These are phyloP conservation scores for Physcomitrellopsis africana DNA, from an alignment of 225 moss, liverwort and hornwort genomes.

Conservation along the genomic window DNA sequence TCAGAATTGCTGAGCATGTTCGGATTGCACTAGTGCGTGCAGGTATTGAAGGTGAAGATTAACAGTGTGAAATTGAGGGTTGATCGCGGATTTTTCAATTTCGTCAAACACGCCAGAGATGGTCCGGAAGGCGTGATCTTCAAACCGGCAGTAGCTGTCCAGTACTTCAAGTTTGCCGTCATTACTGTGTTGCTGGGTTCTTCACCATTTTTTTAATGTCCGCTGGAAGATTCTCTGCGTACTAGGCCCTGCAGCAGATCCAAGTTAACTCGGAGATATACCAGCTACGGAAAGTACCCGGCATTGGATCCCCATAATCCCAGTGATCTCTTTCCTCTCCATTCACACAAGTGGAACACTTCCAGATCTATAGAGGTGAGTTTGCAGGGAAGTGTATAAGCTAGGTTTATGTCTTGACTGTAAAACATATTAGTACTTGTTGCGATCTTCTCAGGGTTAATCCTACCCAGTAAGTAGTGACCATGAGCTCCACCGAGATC, in stretches of 20 bases:
- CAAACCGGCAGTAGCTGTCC: constrained; percentile 19
- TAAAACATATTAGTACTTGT: not conserved
- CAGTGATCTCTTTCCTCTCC: constrained; percentile 16
- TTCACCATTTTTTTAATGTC: constrained; percentile 45
- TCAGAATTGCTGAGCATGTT: not conserved
- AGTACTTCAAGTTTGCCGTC: constrained; percentile 27
- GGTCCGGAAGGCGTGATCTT: not conserved
- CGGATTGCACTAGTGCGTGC: not conserved
- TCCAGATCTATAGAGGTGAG: too few relatives aligned
- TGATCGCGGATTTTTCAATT: constrained; percentile 30
- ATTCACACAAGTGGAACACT: not conserved
- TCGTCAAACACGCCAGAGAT: constrained; percentile 36
- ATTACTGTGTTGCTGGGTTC: constrained; percentile 34
- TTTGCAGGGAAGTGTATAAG: too few relatives aligned
- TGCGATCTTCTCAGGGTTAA: constrained; percentile 15
- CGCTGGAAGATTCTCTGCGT: constrained; percentile 33
- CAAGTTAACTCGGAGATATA: not conserved
- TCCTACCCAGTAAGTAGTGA: not conserved
- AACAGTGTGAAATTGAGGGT: constrained; percentile 20
- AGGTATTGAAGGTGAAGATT: constrained; percentile 42
- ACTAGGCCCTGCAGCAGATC: accelerated
- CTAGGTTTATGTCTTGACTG: not conserved
- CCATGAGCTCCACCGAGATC: constrained; percentile 52
- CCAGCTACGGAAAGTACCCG: not conserved
- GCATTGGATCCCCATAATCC: not conserved